Conservation (phyloP, 2,329 filamentous ascomycete genomes). For the Colletotrichum orchidophilum region DNA sequence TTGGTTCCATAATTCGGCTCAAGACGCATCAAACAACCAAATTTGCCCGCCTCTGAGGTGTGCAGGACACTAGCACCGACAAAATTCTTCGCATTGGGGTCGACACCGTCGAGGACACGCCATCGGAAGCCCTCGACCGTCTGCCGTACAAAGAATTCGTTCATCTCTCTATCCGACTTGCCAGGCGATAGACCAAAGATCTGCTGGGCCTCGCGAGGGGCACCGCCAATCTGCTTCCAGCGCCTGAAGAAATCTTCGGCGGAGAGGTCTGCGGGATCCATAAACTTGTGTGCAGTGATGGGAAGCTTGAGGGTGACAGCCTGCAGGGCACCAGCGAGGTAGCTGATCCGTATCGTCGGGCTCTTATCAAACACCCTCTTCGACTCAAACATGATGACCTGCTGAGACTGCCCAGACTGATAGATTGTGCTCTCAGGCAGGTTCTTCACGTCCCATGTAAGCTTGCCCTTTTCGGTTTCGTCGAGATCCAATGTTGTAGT, state of each 20-base stretch:
- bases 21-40: constrained; percentile 89
- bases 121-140: constrained; percentile 88
- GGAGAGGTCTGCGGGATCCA: constrained; percentile 88
- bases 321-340: constrained; percentile 92
- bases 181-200: constrained; percentile 77
- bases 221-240: constrained; percentile 97
- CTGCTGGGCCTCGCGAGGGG: constrained; percentile 85
- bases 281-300: constrained; percentile 91
- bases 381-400: constrained; percentile 94
- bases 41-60: constrained; percentile 86
- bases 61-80: constrained; percentile 90
- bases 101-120: constrained; percentile 85
- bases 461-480: constrained; percentile 66
- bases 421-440: constrained; percentile 84
- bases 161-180: constrained; percentile 70
- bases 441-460: constrained; percentile 89
- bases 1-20: constrained; percentile 94
- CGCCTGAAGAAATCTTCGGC: constrained; percentile 98
- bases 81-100: constrained; percentile 92
- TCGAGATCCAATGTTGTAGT: constrained; percentile 93
- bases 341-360: constrained; percentile 93
- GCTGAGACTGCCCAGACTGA: constrained; percentile 82
- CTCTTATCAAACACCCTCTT: constrained; percentile 82
- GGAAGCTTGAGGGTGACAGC: constrained; percentile 92
- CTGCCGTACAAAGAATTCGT: constrained; percentile 74